Conservation (phyloP, 2,329 filamentous ascomycete genomes). For the Cladobotryum mycophilum region DNA sequence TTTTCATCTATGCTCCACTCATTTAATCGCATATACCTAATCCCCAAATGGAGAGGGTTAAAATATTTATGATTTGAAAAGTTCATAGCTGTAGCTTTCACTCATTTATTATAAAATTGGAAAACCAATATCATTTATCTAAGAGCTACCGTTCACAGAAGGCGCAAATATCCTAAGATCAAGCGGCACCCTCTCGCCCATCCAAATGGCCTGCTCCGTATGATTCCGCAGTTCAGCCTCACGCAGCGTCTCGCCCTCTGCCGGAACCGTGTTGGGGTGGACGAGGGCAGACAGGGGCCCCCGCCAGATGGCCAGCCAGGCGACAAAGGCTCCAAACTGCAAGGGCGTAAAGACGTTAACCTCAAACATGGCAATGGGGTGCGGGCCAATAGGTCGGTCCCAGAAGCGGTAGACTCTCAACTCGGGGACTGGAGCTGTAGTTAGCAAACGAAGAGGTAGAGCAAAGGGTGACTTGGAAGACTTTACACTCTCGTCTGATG, state of each 20-base stretch:
- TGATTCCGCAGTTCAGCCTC: constrained; percentile 49
- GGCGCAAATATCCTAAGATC: constrained; percentile 28
- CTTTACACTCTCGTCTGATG: constrained; percentile 70
- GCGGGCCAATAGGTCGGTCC: constrained; percentile 73
- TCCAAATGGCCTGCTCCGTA: constrained; percentile 64
- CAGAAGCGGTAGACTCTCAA: constrained; percentile 74
- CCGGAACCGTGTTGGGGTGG: constrained; percentile 70
- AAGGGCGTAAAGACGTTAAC: constrained; percentile 80
- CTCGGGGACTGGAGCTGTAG: constrained; percentile 60
- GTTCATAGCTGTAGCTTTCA: no score
- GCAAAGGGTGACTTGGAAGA: constrained; percentile 1
- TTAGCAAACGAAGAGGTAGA: neutral
- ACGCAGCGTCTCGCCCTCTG: constrained; percentile 24
- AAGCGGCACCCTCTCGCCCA: constrained; percentile 60
- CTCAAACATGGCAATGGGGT: constrained; percentile 85
- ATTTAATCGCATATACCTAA: no score
- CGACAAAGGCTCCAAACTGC: constrained; percentile 83
- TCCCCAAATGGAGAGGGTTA: no score
- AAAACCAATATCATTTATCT: no score
- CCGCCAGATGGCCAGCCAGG: constrained; percentile 77
- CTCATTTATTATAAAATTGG: no score
- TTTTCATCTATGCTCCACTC: no score
- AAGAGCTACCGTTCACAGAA: neutral
- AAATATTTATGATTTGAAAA: no score
- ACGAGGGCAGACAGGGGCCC: constrained; percentile 73